Conservation (phyloP, 768 basidiomycete genomes). For the Leccinum rimulosum region DNA sequence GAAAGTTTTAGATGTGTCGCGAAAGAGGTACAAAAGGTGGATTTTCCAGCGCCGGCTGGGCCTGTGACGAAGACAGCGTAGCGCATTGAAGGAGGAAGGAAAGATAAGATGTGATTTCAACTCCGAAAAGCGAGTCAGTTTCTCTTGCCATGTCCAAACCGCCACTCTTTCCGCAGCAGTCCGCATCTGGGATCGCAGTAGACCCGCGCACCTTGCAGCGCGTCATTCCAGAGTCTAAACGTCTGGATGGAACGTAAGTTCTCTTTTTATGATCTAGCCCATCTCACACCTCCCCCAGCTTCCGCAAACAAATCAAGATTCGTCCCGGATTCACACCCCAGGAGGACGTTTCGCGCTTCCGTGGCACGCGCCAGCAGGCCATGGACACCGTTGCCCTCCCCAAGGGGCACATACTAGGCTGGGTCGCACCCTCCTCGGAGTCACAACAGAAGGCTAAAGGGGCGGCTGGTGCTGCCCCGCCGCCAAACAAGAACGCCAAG, state of each 20-base stretch:
- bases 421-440: slow-evolving; percentile 62
- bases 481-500: slow-evolving; percentile 77
- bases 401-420: slow-evolving; percentile 82
- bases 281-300: slow-evolving; percentile 39
- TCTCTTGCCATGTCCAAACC: slow-evolving; percentile 63
- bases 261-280: not conserved
- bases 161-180: slow-evolving; percentile 66
- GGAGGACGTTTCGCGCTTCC: slow-evolving; percentile 88
- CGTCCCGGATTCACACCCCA: slow-evolving; percentile 93
- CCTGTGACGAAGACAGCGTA: slow-evolving; percentile 89
- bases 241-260: slow-evolving; percentile 80
- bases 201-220: slow-evolving; percentile 86
- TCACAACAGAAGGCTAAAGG: slow-evolving; percentile 30
- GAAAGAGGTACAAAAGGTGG: slow-evolving; percentile 86
- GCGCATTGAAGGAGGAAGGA: slow-evolving; percentile 51
- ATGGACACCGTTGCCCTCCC: slow-evolving; percentile 63
- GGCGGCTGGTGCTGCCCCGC: slow-evolving; percentile 24
- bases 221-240: slow-evolving; percentile 80
- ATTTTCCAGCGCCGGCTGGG: slow-evolving; percentile 98
- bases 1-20: slow-evolving; percentile 85
- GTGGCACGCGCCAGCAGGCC: slow-evolving; percentile 71
- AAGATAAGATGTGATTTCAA: slow-evolving; percentile 26
- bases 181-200: slow-evolving; percentile 75
- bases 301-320: slow-evolving; percentile 86
- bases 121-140: slow-evolving; percentile 25